Evolutionary conservation across 148 eudicot genomes (phyloP).

Genomic region (Rhododendron griersonianum): DNA sequence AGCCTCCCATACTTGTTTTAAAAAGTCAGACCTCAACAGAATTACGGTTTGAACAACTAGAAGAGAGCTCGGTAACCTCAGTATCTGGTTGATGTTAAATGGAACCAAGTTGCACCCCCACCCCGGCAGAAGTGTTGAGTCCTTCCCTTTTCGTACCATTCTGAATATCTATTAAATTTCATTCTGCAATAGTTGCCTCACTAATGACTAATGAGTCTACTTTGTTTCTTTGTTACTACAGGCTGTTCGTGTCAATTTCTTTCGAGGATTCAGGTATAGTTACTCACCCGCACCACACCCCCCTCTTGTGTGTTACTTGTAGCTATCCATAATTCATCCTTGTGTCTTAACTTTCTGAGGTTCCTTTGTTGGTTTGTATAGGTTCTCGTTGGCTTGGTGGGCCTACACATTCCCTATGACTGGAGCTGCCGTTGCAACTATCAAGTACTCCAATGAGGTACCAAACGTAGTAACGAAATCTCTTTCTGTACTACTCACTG

Average conservation of each 20-base stretch:
- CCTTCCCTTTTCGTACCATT: background rate
- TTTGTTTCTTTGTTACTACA: slow-evolving; percentile 26
- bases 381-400: slow-evolving; percentile 98
- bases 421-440: slow-evolving; percentile 80
- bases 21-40: background rate
- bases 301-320: background rate
- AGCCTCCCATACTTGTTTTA: background rate
- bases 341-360: background rate
- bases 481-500: slow-evolving; percentile 42
- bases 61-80: background rate
- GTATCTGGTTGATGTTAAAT: background rate
- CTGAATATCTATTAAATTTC: background rate
- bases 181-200: background rate
- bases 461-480: slow-evolving; percentile 36
- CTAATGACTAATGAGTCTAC: background rate
- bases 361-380: slow-evolving; percentile 11
- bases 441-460: slow-evolving; percentile 61
- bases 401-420: slow-evolving; percentile 99
- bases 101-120: background rate
- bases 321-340: background rate
- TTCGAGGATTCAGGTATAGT: slow-evolving; percentile 76
- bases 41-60: background rate
- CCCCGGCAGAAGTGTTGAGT: background rate
- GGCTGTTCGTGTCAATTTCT: slow-evolving; percentile 94
- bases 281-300: too few species aligned